Conservation (phyloP, 2,329 filamentous ascomycete genomes). For the Penicillium sp. region DNA sequence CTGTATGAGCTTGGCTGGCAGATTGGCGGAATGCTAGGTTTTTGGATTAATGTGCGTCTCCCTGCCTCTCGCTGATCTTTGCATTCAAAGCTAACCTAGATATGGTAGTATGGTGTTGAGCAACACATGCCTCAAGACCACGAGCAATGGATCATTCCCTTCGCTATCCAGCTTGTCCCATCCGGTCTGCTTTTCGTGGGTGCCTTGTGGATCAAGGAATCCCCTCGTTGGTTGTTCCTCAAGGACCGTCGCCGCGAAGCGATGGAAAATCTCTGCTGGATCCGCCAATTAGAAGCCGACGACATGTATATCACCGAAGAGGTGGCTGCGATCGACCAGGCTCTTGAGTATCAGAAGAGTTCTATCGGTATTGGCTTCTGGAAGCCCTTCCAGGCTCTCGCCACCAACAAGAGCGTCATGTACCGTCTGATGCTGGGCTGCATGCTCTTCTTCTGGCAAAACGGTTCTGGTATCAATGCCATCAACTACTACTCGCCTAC, state of each 20-base stretch:
- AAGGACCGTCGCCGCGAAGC: constrained; percentile 68
- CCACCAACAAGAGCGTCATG: constrained; percentile 57
- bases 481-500: constrained; percentile 74
- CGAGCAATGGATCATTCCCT: constrained; percentile 37
- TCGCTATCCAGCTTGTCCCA: constrained; percentile 36
- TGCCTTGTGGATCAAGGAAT: constrained; percentile 62
- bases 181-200: constrained; percentile 47
- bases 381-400: constrained; percentile 63
- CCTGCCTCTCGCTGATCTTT: neutral
- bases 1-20: constrained; percentile 56
- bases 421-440: constrained; percentile 73
- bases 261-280: constrained; percentile 52
- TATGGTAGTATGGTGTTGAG: constrained; percentile 52
- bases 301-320: constrained; percentile 70
- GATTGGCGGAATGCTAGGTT: constrained; percentile 47
- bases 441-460: constrained; percentile 77
- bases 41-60: constrained; percentile 45
- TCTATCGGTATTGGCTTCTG: constrained; percentile 71
- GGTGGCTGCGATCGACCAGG: constrained; percentile 66
- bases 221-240: constrained; percentile 66
- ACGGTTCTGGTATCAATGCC: constrained; percentile 74
- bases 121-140: constrained; percentile 28
- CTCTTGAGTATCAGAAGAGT: constrained; percentile 62
- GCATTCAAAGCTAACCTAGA: constrained; percentile 12
- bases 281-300: constrained; percentile 40